Percentiles rank a stretch among this genome's conserved stretches.
phyloP scores from a whole-genome alignment of 2,329 filamentous ascomycete genomes.

The Penicillium freii region DNA sequence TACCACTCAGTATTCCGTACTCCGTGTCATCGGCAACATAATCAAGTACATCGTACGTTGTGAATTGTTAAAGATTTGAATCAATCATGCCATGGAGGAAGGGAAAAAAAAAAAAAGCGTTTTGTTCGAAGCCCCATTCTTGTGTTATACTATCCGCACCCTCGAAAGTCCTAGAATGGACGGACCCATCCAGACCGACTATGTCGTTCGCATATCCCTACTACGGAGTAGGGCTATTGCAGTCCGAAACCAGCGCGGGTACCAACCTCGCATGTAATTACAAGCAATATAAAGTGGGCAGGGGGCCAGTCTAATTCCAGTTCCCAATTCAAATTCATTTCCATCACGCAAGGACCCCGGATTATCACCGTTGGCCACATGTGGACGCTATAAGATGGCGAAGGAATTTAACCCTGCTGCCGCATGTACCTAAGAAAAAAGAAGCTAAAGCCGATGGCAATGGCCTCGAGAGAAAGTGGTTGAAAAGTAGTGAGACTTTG shows the following conservation, averaged over 20 bases:
- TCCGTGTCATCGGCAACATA: too few species aligned
- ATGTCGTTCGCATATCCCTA: background rate
- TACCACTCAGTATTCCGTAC: background rate
- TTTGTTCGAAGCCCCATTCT: background rate
- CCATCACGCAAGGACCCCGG: background rate
- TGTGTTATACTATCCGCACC: background rate
- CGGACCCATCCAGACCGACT: background rate
- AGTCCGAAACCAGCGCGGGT: conserved; percentile 1
- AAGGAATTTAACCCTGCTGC: background rate
- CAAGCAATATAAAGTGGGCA: background rate
- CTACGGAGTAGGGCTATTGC: background rate
- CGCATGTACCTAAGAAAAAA: background rate
- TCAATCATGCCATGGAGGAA: background rate
- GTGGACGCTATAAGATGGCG: background rate
- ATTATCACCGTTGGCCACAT: background rate
- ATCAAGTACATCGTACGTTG: background rate
- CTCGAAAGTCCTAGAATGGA: background rate
- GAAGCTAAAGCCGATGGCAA: background rate
- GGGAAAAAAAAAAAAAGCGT: background rate
- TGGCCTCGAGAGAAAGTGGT: background rate
- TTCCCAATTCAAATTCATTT: background rate
- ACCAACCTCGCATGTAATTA: background rate
- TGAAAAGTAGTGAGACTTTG: background rate
- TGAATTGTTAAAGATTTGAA: background rate
- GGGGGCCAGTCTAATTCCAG: background rate